Evolutionary conservation across 371 early-diverging fungal species (phyloP).

Genomic region (Globomyces sp.): DNA sequence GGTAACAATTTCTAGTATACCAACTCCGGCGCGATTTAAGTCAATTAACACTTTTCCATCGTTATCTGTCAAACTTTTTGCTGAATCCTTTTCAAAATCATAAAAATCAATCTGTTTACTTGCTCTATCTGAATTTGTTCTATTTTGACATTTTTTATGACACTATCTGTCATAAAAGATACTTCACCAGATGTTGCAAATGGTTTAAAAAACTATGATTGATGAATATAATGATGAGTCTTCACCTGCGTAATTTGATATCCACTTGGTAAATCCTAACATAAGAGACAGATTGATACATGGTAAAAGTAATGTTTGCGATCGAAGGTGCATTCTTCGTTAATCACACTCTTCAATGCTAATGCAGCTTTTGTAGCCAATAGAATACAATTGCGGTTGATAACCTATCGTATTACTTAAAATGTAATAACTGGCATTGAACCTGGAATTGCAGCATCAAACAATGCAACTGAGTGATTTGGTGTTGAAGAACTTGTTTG

Average conservation of each 20-base stretch:
- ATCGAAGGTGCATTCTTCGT: conserved; percentile 72
- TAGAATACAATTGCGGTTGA: conserved; percentile 70
- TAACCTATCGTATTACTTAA: conserved; percentile 35
- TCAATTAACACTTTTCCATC: conserved; percentile 67
- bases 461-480: conserved; percentile 68
- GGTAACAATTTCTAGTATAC: conserved; percentile 88
- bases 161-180: conserved; percentile 21
- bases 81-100: conserved; percentile 62
- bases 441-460: conserved; percentile 89
- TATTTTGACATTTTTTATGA: conserved; percentile 59
- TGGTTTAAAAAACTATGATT: conserved; percentile 61
- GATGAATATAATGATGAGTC: too few relatives aligned
- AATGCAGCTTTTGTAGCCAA: conserved; percentile 73
- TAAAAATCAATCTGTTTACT: conserved; percentile 22
- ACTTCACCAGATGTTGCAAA: conserved; percentile 65
- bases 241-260: conserved; percentile 86
- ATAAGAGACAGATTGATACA: too few relatives aligned
- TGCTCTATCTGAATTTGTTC: conserved; percentile 89
- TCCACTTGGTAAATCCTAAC: conserved; percentile 77
- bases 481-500: conserved; percentile 25
- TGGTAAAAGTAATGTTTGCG: conserved; percentile 94
- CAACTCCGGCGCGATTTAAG: conserved; percentile 84
- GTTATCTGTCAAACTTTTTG: conserved; percentile 73
- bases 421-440: conserved; percentile 51
- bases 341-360: conserved; percentile 66